Conservation (phyloP, 2,329 filamentous ascomycete genomes). For the Decorospora gaudefroyi region DNA sequence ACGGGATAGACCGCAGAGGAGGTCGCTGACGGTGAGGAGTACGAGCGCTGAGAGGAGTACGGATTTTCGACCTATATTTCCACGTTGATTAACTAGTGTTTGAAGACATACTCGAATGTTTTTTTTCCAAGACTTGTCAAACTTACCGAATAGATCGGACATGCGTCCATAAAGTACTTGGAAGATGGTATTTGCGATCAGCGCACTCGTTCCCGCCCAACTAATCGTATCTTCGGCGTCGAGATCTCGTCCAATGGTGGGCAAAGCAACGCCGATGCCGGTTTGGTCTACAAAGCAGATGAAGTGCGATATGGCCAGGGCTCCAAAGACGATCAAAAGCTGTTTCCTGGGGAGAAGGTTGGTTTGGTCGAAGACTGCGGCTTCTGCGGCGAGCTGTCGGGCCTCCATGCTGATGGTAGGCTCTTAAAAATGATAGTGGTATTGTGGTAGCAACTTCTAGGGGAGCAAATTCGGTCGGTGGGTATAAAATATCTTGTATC, state of each 20-base stretch:
- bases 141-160: slow-evolving; percentile 65
- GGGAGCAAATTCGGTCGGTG: no score
- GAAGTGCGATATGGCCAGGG: slow-evolving; percentile 58
- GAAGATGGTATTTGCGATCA: slow-evolving; percentile 65
- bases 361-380: slow-evolving; percentile 50
- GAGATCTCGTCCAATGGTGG: slow-evolving; percentile 46
- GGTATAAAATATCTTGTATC: no score
- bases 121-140: no score
- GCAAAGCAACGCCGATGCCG: slow-evolving; percentile 54
- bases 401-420: no score
- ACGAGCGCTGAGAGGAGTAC: slow-evolving; percentile 59
- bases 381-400: slow-evolving; percentile 21
- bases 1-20: slow-evolving; percentile 62
- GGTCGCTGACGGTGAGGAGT: slow-evolving; percentile 60
- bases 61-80: slow-evolving; percentile 16
- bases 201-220: slow-evolving; percentile 59
- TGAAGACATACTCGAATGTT: no score
- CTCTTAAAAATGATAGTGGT: no score
- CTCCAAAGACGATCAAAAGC: slow-evolving; percentile 57
- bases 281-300: slow-evolving; percentile 64
- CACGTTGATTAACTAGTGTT: background rate
- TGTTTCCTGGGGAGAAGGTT: slow-evolving; percentile 60
- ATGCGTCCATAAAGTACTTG: slow-evolving; percentile 67
- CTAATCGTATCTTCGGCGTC: slow-evolving; percentile 56
- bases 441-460: no score